phyloP scores from a whole-genome alignment of 148 eudicot genomes.

The Dysphania ambrosioides region DNA sequence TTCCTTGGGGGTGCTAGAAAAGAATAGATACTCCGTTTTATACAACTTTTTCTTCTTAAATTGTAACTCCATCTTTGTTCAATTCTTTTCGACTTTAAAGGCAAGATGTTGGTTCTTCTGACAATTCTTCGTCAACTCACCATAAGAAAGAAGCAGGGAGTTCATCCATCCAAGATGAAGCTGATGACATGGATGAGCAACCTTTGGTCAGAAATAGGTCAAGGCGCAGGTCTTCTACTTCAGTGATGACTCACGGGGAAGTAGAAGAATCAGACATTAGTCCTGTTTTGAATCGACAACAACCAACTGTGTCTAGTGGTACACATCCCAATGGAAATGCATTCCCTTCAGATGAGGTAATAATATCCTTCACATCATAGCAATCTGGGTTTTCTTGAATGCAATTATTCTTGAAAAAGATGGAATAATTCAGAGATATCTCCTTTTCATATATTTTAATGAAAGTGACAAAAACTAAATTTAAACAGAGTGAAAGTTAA shows the following conservation, averaged over 20 bases:
- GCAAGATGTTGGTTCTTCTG: constrained; percentile 25
- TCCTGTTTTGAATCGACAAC: constrained; percentile 48
- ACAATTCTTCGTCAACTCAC: constrained; percentile 29
- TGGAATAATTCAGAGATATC: not conserved
- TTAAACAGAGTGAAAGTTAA: not conserved
- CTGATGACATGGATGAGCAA: constrained; percentile 73
- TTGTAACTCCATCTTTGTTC: not conserved
- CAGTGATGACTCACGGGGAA: constrained; percentile 37
- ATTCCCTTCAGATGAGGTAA: constrained; percentile 69
- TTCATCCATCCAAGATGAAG: constrained; percentile 64
- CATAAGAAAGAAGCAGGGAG: constrained; percentile 55
- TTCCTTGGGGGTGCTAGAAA: not conserved
- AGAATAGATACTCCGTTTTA: not conserved
- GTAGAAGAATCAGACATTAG: constrained; percentile 45
- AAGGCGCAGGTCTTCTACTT: constrained; percentile 47
- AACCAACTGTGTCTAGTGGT: constrained; percentile 29
- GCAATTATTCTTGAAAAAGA: not conserved
- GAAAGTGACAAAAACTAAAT: not conserved
- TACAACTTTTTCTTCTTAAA: not conserved
- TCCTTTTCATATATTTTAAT: not conserved
- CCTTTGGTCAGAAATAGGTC: constrained; percentile 77
- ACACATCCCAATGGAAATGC: constrained; percentile 39
- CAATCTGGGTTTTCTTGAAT: not conserved
- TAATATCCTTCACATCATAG: not conserved
- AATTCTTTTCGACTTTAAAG: constrained; percentile 10